phyloP scores from a whole-genome alignment of 2,329 filamentous ascomycete genomes.

The Cercospora sojina region DNA sequence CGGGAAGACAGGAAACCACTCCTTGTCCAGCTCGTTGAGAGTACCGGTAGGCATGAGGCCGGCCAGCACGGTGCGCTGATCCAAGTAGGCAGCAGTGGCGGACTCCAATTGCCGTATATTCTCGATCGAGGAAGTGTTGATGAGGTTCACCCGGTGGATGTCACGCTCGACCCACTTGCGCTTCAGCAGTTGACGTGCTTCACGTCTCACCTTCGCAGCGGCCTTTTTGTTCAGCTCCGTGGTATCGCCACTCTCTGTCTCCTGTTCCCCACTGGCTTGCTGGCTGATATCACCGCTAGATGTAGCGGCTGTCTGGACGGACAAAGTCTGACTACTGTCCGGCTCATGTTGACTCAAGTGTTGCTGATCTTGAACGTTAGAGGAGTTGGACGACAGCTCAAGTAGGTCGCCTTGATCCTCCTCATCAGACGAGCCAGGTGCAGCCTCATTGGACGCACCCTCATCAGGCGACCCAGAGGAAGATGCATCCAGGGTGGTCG shows the following conservation, averaged over 20 bases:
- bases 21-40: conserved; percentile 27
- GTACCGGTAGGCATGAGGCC: conserved; percentile 22
- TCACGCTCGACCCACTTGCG: conserved; percentile 28
- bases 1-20: conserved; percentile 21
- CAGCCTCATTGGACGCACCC: not conserved
- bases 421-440: not conserved
- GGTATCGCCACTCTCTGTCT: not conserved
- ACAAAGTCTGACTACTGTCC: not conserved
- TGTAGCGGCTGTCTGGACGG: not conserved
- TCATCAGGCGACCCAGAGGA: not conserved
- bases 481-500: no score
- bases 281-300: not conserved
- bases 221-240: conserved; percentile 6
- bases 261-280: not conserved
- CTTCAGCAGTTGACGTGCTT: conserved; percentile 23
- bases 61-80: conserved; percentile 19
- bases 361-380: not conserved
- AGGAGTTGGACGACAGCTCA: not conserved
- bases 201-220: conserved; percentile 12
- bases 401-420: not conserved
- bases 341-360: not conserved
- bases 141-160: conserved; percentile 15
- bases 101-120: conserved; percentile 11
- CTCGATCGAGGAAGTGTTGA: conserved; percentile 16
- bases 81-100: conserved; percentile 21